Evolutionary conservation across 176 grass and related monocot genomes (phyloP), one percentile per base, ranked within the genome.

Genomic region (Coix lacrymajobi): DNA sequence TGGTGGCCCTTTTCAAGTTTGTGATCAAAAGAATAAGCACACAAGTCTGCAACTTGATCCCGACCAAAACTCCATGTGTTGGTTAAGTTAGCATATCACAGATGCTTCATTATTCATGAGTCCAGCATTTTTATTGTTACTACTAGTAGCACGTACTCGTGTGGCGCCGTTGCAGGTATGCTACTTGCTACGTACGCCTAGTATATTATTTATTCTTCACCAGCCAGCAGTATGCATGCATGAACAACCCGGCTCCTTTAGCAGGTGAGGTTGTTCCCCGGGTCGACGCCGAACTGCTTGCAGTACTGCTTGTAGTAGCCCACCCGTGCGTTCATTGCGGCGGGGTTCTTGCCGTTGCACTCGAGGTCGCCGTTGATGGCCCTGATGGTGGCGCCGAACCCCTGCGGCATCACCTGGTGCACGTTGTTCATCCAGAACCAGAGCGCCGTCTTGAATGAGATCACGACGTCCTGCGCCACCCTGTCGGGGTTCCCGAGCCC

Each of bases 341-440:
- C 39, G 0, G 76, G 0, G 26, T 69, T 84, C 45, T 12, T 30
- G 33, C 82, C 73, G 19, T 8, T 9, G 73, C 82, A 84, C n/a
- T 28, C 68, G 68, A 71, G 39, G 22, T 5, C 12, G 24, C 20
- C 62, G 26, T 67, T 45, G 68, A 71, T 44, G 24, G 68, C 68
- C 68, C 39, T 28, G 39, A 44, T 45, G 4, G 68, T 71, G 68
- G 68, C 68, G 13, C 68, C 68, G 6, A 71, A 71, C 24, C 68
- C 68, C 39, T 45, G 68, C 6, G 68, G 24, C 68, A 69, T 14
- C 4, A 40, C 36, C 36, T 1, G 0, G 36, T 69, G 66, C 36
- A 13, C 91, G 19, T 89, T 54, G 7, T 45, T 79, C 88, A 91
- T 97, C 91, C 94, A 97, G 84, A 69, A 91, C 94, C 88, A 97